Evolutionary conservation across 2,329 filamentous ascomycete species (phyloP), one percentile per base, ranked within the genome.

Genomic region (Sarocladium brachiariae): DNA sequence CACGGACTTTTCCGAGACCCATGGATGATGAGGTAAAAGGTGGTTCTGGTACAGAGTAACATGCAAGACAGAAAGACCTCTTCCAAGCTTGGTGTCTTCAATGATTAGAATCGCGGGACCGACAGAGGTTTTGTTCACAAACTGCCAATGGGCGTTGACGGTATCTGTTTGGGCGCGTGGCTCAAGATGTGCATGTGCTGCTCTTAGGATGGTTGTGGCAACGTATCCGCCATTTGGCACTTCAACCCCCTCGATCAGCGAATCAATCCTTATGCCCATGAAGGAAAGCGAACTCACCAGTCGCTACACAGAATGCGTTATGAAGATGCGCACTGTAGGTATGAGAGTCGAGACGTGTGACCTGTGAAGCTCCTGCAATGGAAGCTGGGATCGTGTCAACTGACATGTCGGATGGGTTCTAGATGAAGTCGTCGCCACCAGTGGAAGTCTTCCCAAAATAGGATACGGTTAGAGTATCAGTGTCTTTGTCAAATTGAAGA

Each of bases 161-260:
- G 69, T 63, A 54, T 73, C 65, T 0, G 65, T 60, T 37, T 73
- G 71, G 16, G 59, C 56, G 2, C 60, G 59, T 1, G 57, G 48
- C 14, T 55, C 46, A 14, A 73, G 61, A 51, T 74, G 68, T 2
- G 56, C 52, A 11, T 56, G 59, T 7, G 66, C 65, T 2, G 64
- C 67, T 3, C 61, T 56, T 34, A 73, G 58, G 46, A 76, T 63
- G 45, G 68, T 63, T 14, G 67, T 63, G 4, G 71, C 67, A 1
- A 73, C 65, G 51, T 74, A 76, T 35, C 73, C 72, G 52, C 73
- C 72, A 51, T 76, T 71, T 2, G 72, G 72, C 13, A 75, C 67
- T 69, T 53, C 21, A 27, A 25, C 13, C 38, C 47, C 8, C 25
- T 19, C n/a, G 18, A 35, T 45, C 18, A 45, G 49, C 23, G n/a